A percentile compares a stretch with the other conserved stretches of the same genome.
Conservation (phyloP, 345 rosid species). For the Litchi chinensis region DNA sequence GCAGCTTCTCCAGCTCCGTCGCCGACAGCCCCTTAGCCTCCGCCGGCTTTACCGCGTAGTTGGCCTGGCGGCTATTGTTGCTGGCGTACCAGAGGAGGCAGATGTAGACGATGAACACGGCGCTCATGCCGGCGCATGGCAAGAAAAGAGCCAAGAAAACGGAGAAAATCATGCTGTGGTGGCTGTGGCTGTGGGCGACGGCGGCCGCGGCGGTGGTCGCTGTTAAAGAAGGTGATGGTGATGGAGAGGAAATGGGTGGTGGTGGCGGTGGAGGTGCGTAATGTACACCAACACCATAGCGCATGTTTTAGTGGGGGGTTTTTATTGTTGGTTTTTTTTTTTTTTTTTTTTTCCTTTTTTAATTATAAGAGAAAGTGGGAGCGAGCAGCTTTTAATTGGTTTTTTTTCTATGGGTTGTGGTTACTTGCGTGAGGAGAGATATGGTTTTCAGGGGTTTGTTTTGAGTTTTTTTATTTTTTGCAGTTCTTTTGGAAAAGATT, state of each 20-base stretch:
- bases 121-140: constrained; percentile 70
- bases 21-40: constrained; percentile 51
- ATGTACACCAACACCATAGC: constrained; percentile 31
- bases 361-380: background rate
- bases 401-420: too few relatives aligned
- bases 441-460: too few relatives aligned
- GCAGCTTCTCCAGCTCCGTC: constrained; percentile 64
- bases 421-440: too few relatives aligned
- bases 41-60: constrained; percentile 32
- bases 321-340: background rate
- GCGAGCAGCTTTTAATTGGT: background rate
- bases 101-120: constrained; percentile 55
- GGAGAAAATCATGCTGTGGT: constrained; percentile 45
- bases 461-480: too few relatives aligned
- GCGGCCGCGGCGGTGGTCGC: background rate
- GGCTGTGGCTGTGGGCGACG: background rate
- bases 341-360: too few relatives aligned
- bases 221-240: constrained; percentile 22
- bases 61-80: constrained; percentile 9
- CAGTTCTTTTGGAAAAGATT: too few relatives aligned
- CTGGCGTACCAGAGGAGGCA: constrained; percentile 58
- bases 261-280: constrained; percentile 25
- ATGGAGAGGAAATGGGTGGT: constrained; percentile 10
- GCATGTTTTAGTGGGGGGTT: constrained; percentile 18
- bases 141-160: constrained; percentile 69